These are phyloP conservation scores for Rutidosis leptorrhynchoides DNA, from an alignment of 129 eudicot species.

Conservation along the genomic window DNA sequence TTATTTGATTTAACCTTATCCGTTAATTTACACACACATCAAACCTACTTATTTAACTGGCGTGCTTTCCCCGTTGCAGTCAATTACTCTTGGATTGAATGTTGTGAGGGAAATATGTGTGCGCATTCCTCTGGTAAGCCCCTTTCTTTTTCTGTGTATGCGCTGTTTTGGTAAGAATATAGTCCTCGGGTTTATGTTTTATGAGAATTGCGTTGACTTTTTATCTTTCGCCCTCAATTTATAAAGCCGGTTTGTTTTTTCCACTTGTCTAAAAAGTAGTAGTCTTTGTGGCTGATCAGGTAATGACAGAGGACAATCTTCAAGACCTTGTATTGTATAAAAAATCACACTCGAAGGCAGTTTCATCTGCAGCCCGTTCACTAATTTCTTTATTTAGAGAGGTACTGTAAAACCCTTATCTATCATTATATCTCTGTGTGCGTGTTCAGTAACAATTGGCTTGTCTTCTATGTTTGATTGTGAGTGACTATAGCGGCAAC, in stretches of 20 bases:
- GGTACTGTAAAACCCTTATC: constrained; percentile 34
- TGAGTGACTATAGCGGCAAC: not conserved
- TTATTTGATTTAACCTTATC: not conserved
- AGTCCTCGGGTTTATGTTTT: no score
- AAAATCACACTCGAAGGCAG: constrained; percentile 79
- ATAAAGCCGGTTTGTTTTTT: no score
- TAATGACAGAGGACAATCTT: constrained; percentile 89
- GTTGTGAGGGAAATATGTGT: constrained; percentile 90
- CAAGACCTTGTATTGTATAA: constrained; percentile 91
- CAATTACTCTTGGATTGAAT: constrained; percentile 90
- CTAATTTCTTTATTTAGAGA: constrained; percentile 85
- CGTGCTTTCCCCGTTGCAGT: constrained; percentile 53
- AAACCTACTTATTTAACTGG: not conserved
- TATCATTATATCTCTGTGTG: no score
- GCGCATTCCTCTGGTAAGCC: constrained; percentile 85
- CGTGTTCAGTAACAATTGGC: no score
- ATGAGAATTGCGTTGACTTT: no score
- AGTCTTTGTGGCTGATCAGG: constrained; percentile 36
- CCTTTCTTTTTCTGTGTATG: not conserved
- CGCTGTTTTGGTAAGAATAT: not conserved
- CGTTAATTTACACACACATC: not conserved
- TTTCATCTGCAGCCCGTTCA: constrained; percentile 90
- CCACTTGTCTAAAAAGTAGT: no score
- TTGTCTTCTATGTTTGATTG: no score
- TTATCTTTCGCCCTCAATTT: no score